phyloP scores from a whole-genome alignment of 805 yeast genomes.

The Starmerella riodocensis region DNA sequence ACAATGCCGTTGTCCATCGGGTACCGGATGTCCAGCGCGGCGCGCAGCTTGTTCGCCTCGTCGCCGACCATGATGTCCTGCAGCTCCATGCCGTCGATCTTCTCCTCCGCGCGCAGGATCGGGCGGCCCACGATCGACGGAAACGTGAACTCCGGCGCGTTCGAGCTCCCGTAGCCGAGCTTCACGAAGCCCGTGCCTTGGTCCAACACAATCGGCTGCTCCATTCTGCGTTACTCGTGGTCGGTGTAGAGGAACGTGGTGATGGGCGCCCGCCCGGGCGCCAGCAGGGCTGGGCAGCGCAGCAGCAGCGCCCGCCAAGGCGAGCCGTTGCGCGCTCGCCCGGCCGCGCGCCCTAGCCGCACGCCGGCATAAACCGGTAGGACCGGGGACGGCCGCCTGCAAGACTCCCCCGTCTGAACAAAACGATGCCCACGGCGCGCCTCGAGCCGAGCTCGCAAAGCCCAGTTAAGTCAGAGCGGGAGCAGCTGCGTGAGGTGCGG shows the following conservation, averaged over 20 bases:
- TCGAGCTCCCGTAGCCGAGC: constrained; percentile 91
- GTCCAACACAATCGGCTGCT: constrained; percentile 55
- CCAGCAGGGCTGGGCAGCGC: background rate
- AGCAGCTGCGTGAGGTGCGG: too few relatives aligned
- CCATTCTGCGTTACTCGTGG: too few relatives aligned
- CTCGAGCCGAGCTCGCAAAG: too few relatives aligned
- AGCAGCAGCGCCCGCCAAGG: background rate
- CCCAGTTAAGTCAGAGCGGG: too few relatives aligned
- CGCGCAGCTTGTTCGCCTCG: constrained; percentile 83
- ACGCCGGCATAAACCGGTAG: too few relatives aligned
- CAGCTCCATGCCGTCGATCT: constrained; percentile 61
- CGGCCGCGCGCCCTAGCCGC: too few relatives aligned
- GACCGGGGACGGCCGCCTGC: too few relatives aligned
- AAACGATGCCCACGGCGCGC: too few relatives aligned
- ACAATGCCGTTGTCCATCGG: constrained; percentile 99
- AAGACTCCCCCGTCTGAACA: too few relatives aligned
- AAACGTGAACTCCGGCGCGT: constrained; percentile 92
- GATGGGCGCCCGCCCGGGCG: background rate
- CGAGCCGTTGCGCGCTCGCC: too few relatives aligned
- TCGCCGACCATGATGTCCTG: constrained; percentile 97
- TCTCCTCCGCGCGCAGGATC: constrained; percentile 89
- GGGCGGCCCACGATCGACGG: constrained; percentile 98
- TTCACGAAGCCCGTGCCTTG: constrained; percentile 99
- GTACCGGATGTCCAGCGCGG: constrained; percentile 81
- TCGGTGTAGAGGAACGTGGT: background rate